phyloP scores from a whole-genome alignment of 73 alveolate species.

The Stentor coeruleus region DNA sequence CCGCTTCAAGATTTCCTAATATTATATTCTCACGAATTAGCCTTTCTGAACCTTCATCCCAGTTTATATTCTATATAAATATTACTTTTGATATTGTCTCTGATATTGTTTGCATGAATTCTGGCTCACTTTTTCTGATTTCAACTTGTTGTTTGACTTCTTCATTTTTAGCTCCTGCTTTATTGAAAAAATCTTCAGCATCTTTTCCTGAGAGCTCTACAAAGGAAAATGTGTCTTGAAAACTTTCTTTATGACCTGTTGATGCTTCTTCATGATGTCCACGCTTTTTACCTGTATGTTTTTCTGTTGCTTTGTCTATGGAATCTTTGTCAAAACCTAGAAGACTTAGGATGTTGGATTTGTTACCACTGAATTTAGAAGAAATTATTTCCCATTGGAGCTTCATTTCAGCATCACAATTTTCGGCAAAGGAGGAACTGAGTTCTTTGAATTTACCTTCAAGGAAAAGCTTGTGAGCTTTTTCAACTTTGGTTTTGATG shows the following conservation, averaged over 20 bases:
- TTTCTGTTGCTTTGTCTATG: constrained; percentile 67
- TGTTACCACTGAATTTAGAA: constrained; percentile 29
- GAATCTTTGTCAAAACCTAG: constrained; percentile 58
- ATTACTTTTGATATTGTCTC: constrained; percentile 64
- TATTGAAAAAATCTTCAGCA: constrained; percentile 67
- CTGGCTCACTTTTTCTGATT: not conserved
- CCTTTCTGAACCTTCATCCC: constrained; percentile 96
- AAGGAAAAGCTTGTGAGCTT: not conserved
- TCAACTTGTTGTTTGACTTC: constrained; percentile 36
- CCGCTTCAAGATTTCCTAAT: constrained; percentile 93
- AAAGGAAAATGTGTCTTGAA: constrained; percentile 39
- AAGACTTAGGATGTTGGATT: constrained; percentile 41
- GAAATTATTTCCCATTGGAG: constrained; percentile 22
- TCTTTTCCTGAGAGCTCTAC: constrained; percentile 55
- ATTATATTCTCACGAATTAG: constrained; percentile 85
- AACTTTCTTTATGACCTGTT: constrained; percentile 15
- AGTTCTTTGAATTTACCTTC: not conserved
- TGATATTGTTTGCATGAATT: constrained; percentile 25
- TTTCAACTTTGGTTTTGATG: not conserved
- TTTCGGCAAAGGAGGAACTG: not conserved
- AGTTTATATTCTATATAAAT: constrained; percentile 64
- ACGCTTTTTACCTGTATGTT: constrained; percentile 66
- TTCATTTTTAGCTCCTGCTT: constrained; percentile 51
- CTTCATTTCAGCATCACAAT: not conserved
- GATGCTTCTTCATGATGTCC: constrained; percentile 40